Evolutionary conservation across 805 yeast genomes (phyloP), one percentile per base, ranked within the genome.

Genomic region (Komagataella pastoris): DNA sequence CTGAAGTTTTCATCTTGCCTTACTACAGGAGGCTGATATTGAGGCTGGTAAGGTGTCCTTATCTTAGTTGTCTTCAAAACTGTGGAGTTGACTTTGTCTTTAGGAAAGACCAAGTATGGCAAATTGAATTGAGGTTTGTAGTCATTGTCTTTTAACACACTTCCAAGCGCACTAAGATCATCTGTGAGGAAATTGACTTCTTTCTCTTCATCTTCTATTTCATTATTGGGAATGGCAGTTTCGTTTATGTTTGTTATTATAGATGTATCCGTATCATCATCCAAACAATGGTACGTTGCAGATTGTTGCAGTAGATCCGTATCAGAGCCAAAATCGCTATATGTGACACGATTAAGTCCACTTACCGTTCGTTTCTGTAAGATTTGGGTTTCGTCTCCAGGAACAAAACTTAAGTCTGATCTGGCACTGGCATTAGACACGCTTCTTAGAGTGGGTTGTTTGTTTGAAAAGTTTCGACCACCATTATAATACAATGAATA

Each of bases 401-500:
- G 40, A 30, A 30, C 40, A 30, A 30, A 30, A 30, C 40, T 30
- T 30, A 30, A 30, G 1, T 30, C 40, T 30, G 40, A 30, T 30
- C 40, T 30, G 40, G 40, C 40, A 2, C 40, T 30, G 40, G 40
- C 40, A 30, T 30, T 30, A 30, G 40, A 30, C 6, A 30, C 40
- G 6, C 40, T 30, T 30, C 40, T 30, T 8, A 30, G 12, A 10
- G 40, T 30, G 40, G 40, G 40, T 30, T 30, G 40, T 30, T 30
- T 30, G 4, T 49, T 44, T 18, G 50, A 49, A 18, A 49, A 49
- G 14, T 36, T 40, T 17, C 50, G 21, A n/a, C 50, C 50, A 5
- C 44, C 44, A 43, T 49, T 49, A 17, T 49, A 49, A 30, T 49
- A 49, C 17, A 49, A 17, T 17, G 50, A 49, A 30, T 49, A 49